Conservation (phyloP, 192 early-diverging fungal species). For the Dissophora globulifera region DNA sequence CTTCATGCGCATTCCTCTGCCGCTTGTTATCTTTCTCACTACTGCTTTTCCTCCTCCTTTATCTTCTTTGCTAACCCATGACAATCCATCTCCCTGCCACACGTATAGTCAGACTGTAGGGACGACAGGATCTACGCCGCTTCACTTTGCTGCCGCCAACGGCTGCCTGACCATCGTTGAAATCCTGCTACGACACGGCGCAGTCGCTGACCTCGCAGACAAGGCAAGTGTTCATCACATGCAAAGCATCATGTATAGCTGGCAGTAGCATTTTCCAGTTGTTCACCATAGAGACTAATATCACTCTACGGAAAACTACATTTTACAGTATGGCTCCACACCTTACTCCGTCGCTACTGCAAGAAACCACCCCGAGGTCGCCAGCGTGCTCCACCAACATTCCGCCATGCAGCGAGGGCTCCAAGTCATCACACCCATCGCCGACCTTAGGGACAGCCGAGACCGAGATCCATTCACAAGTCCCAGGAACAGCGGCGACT, state of each 20-base stretch:
- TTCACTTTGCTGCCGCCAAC: conserved; percentile 87
- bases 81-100: not conserved
- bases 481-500: conserved; percentile 31
- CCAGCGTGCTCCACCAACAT: conserved; percentile 36
- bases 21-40: not conserved
- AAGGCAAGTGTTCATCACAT: conserved; percentile 36
- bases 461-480: conserved; percentile 27
- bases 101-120: conserved; percentile 54
- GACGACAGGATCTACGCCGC: conserved; percentile 75
- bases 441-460: not conserved
- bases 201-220: conserved; percentile 67
- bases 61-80: not conserved
- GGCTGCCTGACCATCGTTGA: conserved; percentile 70
- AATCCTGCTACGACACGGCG: conserved; percentile 70
- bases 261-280: not conserved
- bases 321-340: conserved; percentile 58
- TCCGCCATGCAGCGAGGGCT: conserved; percentile 36
- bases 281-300: not conserved
- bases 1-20: not conserved
- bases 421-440: conserved; percentile 17
- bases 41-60: not conserved
- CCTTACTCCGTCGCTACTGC: conserved; percentile 60
- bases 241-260: no score
- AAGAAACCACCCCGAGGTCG: conserved; percentile 63
- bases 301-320: not conserved